A percentile compares a stretch with the other conserved stretches of the same genome.
These are phyloP conservation scores for Rhodotorula taiwanensis DNA, from an alignment of 768 basidiomycete genomes.

Conservation along the genomic window DNA sequence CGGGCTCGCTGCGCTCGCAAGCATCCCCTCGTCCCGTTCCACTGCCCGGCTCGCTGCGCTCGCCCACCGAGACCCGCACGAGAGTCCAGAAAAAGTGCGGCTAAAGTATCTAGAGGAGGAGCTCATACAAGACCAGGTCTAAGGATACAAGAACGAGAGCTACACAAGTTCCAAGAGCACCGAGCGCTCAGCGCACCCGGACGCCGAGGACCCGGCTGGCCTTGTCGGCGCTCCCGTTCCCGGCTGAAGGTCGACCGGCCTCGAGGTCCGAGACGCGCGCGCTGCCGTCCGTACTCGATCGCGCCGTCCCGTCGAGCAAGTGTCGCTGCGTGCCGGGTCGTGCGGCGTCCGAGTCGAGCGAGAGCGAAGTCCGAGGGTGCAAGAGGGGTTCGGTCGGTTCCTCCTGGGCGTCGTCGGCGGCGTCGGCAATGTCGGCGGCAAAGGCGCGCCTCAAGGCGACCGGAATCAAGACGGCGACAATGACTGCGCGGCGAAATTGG, in stretches of 20 bases:
- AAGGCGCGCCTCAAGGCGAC: slow-evolving; percentile 22
- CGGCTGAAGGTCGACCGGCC: slow-evolving; percentile 14
- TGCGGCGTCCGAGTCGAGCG: slow-evolving; percentile 6
- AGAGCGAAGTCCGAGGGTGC: not conserved
- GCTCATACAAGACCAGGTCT: too few species aligned
- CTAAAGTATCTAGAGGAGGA: too few species aligned
- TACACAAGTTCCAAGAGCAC: too few species aligned
- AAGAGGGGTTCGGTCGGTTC: slow-evolving; percentile 4
- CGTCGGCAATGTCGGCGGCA: slow-evolving; percentile 23
- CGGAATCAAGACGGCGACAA: slow-evolving; percentile 31
- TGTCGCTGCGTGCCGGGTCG: not conserved
- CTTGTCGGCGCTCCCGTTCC: slow-evolving; percentile 18
- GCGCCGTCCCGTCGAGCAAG: not conserved
- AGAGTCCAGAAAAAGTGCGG: too few species aligned
- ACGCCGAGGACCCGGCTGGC: slow-evolving; percentile 23
- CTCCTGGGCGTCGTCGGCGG: slow-evolving; percentile 6
- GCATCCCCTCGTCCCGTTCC: too few species aligned
- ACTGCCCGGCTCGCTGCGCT: too few species aligned
- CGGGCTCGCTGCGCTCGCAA: too few species aligned
- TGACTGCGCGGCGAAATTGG: not conserved
- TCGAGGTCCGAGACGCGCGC: slow-evolving; percentile 2
- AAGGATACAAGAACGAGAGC: too few species aligned
- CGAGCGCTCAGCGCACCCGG: too few species aligned
- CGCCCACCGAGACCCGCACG: too few species aligned
- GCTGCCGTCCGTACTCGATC: slow-evolving; percentile 13